These are phyloP conservation scores for Sugiyamaella chiloensis DNA, from an alignment of 805 yeast genomes.

Conservation along the genomic window DNA sequence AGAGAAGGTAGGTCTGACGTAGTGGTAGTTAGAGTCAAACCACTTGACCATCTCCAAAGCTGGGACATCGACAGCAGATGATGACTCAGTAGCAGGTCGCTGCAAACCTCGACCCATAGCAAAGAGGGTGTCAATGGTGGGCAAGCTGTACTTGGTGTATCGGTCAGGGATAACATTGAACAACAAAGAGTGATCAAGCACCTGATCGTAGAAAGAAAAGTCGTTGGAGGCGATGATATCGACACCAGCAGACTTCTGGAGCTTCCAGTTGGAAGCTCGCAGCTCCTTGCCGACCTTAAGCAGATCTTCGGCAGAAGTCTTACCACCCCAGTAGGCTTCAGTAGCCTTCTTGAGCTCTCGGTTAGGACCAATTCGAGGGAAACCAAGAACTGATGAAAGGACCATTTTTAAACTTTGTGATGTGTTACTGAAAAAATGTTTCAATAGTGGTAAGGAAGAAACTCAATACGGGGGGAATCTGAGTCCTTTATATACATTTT, in stretches of 20 bases:
- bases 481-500: neutral
- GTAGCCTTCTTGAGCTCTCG: slow-evolving; percentile 99
- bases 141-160: slow-evolving; percentile 86
- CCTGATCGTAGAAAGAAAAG: slow-evolving; percentile 97
- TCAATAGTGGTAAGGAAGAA: neutral
- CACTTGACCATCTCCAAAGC: slow-evolving; percentile 99
- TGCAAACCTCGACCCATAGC: slow-evolving; percentile 99
- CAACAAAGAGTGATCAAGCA: slow-evolving; percentile 83
- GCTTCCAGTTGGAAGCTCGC: slow-evolving; percentile 96
- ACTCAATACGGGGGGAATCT: neutral
- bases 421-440: neutral
- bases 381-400: slow-evolving; percentile 95
- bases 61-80: slow-evolving; percentile 93
- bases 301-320: slow-evolving; percentile 81
- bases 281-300: slow-evolving; percentile 90
- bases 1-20: slow-evolving; percentile 98
- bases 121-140: slow-evolving; percentile 86
- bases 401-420: slow-evolving; percentile 56
- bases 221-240: slow-evolving; percentile 97
- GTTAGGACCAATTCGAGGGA: slow-evolving; percentile 99
- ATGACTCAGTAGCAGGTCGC: slow-evolving; percentile 85
- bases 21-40: slow-evolving; percentile 99
- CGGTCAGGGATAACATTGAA: slow-evolving; percentile 97
- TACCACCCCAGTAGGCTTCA: slow-evolving; percentile 98
- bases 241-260: slow-evolving; percentile 95